Base-by-base conservation (phyloP, 2,329 filamentous ascomycete genomes). In the Dichotomopilus funicola region DNA sequence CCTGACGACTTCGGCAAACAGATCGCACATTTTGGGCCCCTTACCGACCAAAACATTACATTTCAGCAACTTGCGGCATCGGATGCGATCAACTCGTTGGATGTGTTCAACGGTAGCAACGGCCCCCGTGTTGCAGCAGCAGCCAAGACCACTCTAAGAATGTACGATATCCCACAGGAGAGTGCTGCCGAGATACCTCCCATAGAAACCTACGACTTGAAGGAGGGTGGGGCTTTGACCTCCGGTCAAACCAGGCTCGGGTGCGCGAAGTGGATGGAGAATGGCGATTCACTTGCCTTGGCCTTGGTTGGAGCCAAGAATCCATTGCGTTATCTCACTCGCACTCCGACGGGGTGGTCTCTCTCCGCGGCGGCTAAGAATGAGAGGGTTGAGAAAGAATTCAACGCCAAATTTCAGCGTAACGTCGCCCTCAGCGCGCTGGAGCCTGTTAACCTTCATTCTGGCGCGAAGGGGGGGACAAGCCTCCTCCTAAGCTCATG, bases 401-500 rank as follows among this genome's bases (percentile, higher is more conserved):
- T 70, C 37, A 55, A 51, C 48, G 58, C 67, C 33, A 60, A 59
- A 0, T 65, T 67, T 9, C 65, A 68, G 6, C 60, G 67, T 6
- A 63, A 65, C 11, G 54, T 69, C 2, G 65, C 67, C 9, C 68
- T 70, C n/a, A 71, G 66, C 37, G 75, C 77, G 0, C 71, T 82
- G 3, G 72, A 78, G 37, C 73, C 76, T 1, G 67, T 81, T 0
- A 64, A 70, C 11, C 62, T 65, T 7, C 61, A 65, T 11, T 67
- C 68, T 4, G 40, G 70, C 19, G 63, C 63, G 2, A 65, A 64
- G 9, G 69, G 72, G 0, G 68, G 67, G 19, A 68, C 69, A 1
- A 73, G 70, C 27, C 65, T 79, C 1, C 62, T 81, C 6, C 70
- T 82, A 10, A 78, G 73, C 53, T 72, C 77, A 3, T 82, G 79